phyloP scores from a whole-genome alignment of 2,329 filamentous ascomycete species.

The Coniochaeta prunicola region DNA sequence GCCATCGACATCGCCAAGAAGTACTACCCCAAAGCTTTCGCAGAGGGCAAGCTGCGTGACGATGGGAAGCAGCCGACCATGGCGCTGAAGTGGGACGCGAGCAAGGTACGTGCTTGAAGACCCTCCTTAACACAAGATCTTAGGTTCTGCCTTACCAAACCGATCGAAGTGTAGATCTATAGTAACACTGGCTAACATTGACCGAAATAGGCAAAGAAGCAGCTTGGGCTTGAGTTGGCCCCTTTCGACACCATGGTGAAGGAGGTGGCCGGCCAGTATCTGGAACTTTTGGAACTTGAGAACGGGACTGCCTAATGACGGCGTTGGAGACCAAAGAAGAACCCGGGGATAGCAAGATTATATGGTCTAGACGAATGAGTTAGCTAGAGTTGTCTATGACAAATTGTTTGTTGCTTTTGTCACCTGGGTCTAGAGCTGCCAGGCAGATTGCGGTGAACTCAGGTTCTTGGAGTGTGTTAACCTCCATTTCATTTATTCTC shows the following conservation, averaged over 20 bases:
- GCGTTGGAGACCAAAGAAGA: too few species aligned
- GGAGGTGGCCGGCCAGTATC: neutral
- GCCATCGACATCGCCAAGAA: neutral
- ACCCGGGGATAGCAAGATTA: neutral
- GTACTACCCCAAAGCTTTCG: neutral
- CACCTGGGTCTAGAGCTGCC: too few species aligned
- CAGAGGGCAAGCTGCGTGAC: neutral
- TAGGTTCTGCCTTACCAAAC: too few species aligned
- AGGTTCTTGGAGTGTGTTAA: too few species aligned
- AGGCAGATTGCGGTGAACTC: too few species aligned
- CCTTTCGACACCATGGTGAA: neutral
- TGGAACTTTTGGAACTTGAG: neutral
- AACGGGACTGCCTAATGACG: neutral
- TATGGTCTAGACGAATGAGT: neutral
- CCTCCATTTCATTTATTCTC: too few species aligned
- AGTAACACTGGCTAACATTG: neutral
- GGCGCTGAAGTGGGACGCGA: neutral
- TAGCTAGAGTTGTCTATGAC: too few species aligned
- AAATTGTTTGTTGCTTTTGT: too few species aligned
- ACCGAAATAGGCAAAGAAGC: neutral
- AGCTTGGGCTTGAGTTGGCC: neutral
- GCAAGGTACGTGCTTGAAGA: neutral
- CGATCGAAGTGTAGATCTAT: too few species aligned
- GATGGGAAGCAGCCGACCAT: conserved; percentile 1
- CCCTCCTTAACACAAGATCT: too few species aligned